Percentiles rank a stretch among this genome's conserved stretches.
Conservation (phyloP, 2,329 filamentous ascomycete species). For the Claviceps capensis region DNA sequence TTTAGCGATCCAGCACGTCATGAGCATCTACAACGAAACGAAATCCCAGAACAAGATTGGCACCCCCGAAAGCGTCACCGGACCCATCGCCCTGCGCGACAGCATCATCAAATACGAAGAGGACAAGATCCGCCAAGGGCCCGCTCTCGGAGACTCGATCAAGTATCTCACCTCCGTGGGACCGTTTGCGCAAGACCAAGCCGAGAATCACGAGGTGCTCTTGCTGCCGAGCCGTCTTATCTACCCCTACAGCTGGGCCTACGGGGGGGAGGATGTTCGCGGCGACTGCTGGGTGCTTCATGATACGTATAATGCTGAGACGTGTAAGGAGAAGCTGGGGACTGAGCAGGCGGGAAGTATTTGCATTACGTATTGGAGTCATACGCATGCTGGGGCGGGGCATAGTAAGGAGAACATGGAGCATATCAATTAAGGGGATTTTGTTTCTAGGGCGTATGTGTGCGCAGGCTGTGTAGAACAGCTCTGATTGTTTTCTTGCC, state of each 20-base stretch:
- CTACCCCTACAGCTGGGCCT: constrained; percentile 15
- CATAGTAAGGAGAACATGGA: background rate
- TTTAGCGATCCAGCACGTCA: constrained; percentile 8
- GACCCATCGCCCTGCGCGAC: background rate
- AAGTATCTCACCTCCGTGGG: background rate
- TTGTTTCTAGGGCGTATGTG: too few relatives aligned
- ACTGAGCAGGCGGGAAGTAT: constrained; percentile 11
- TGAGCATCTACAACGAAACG: background rate
- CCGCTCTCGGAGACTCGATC: background rate
- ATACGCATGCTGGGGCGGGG: constrained; percentile 9
- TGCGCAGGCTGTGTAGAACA: background rate
- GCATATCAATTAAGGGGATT: background rate
- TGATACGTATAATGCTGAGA: constrained; percentile 7
- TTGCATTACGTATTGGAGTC: constrained; percentile 16
- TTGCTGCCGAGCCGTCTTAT: constrained; percentile 11
- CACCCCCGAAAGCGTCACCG: background rate
- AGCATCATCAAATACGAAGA: background rate
- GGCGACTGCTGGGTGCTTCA: constrained; percentile 11
- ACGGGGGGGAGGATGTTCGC: constrained; percentile 5
- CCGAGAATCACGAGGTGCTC: constrained; percentile 8
- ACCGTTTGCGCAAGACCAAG: background rate
- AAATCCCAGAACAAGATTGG: too few relatives aligned
- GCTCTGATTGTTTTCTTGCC: background rate
- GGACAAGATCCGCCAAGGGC: background rate
- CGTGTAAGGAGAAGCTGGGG: constrained; percentile 11